A percentile compares a stretch with the other conserved stretches of the same genome.
Evolutionary conservation across 129 eudicot genomes (phyloP).

Genomic region (Tagetes erecta): DNA sequence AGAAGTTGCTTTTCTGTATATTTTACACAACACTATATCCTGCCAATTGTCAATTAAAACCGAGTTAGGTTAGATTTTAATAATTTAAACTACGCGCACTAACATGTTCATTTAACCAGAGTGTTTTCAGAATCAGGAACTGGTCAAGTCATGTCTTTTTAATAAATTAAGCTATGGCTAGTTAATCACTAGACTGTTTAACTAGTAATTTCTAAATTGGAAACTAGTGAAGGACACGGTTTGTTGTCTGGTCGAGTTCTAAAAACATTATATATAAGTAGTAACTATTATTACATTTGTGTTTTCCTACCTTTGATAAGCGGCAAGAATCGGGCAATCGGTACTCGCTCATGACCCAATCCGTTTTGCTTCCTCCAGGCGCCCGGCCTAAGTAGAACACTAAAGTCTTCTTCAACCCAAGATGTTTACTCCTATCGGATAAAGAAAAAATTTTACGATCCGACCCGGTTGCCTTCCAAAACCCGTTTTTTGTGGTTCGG

Average conservation of each 20-base stretch:
- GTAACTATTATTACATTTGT: no score
- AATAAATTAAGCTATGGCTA: no score
- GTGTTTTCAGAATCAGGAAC: no score
- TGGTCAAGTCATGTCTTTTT: no score
- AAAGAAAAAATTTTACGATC: conserved; percentile 62
- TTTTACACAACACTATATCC: conserved; percentile 76
- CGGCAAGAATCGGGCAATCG: conserved; percentile 62
- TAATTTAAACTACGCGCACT: no score
- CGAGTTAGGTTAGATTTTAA: no score
- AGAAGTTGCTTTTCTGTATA: conserved; percentile 84
- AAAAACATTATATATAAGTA: no score
- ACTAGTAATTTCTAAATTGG: no score
- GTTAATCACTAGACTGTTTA: no score
- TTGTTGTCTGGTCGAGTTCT: no score
- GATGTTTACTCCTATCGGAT: conserved; percentile 52
- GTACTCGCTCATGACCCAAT: conserved; percentile 93
- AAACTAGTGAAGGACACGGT: no score
- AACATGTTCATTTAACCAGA: no score
- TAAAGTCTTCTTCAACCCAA: conserved; percentile 73
- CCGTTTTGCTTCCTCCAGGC: conserved; percentile 65
- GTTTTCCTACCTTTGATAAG: conserved; percentile 42
- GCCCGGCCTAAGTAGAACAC: conserved; percentile 86
- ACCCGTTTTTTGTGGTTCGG: conserved; percentile 74
- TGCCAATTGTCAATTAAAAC: conserved; percentile 29
- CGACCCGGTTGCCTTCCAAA: conserved; percentile 95